Evolutionary conservation across 108 stramenopile species (phyloP).

Genomic region (Nitzschia sp.): DNA sequence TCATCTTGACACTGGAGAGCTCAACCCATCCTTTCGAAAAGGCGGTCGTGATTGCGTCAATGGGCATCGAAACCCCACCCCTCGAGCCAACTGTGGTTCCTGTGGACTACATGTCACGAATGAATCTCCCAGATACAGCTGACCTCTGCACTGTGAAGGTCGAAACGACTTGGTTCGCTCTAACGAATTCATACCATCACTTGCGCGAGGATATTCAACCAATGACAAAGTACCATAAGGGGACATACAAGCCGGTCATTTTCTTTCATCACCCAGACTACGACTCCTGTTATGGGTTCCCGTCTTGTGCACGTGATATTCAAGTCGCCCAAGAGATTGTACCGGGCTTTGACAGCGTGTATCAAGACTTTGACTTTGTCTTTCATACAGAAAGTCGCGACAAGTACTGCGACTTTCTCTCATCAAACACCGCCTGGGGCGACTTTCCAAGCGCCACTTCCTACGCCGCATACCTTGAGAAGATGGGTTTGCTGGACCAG

Average conservation of each 20-base stretch:
- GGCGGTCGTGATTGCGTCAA: conserved; percentile 60
- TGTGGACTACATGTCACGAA: conserved; percentile 48
- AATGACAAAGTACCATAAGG: conserved; percentile 54
- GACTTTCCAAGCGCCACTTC: conserved; percentile 14
- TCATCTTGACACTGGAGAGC: conserved; percentile 53
- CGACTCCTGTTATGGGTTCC: conserved; percentile 60
- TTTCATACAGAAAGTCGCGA: conserved; percentile 55
- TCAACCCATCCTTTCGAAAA: conserved; percentile 70
- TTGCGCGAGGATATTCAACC: conserved; percentile 61
- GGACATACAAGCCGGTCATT: conserved; percentile 60
- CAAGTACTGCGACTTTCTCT: conserved; percentile 39
- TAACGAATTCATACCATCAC: conserved; percentile 69
- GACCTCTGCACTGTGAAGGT: conserved; percentile 69
- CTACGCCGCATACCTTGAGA: conserved; percentile 10
- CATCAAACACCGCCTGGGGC: background rate
- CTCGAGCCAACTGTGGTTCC: conserved; percentile 36
- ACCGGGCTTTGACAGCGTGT: conserved; percentile 41
- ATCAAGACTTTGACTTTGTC: conserved; percentile 52
- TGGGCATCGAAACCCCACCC: conserved; percentile 38
- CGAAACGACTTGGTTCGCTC: conserved; percentile 70
- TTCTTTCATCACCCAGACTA: conserved; percentile 58
- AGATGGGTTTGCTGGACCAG: background rate
- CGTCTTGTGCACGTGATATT: conserved; percentile 55
- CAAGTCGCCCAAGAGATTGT: conserved; percentile 46
- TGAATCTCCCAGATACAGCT: conserved; percentile 48